phyloP scores from a whole-genome alignment of 2,329 filamentous ascomycete genomes.

The Epicoccum nigrum region DNA sequence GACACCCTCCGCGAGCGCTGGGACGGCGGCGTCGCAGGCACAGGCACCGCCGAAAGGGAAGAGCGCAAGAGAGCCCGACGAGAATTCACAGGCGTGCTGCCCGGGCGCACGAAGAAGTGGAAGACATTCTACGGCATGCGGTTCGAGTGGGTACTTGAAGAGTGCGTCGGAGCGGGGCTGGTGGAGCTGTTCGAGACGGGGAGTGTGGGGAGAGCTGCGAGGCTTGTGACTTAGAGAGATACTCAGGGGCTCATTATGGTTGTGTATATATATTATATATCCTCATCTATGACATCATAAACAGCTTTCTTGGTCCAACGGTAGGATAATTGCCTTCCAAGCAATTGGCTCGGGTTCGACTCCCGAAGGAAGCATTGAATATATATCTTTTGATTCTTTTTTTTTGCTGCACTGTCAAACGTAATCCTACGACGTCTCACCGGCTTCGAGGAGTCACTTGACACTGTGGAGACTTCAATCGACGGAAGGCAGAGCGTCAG shows the following conservation, averaged over 20 bases:
- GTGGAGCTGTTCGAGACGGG: constrained; percentile 78
- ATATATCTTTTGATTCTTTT: no score
- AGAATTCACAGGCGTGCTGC: constrained; percentile 63
- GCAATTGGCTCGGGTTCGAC: constrained; percentile 8
- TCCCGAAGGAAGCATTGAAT: constrained; percentile 8
- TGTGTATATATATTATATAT: not conserved
- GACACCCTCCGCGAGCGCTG: constrained; percentile 69
- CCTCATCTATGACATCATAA: not conserved
- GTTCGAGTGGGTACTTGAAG: constrained; percentile 74
- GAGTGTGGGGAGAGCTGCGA: constrained; percentile 71
- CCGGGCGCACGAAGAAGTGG: constrained; percentile 72
- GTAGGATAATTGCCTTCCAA: constrained; percentile 12
- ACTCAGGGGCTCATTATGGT: no score
- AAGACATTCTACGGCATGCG: constrained; percentile 70
- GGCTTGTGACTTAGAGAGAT: constrained; percentile 19
- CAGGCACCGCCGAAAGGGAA: constrained; percentile 53
- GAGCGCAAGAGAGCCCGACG: constrained; percentile 60
- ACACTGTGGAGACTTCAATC: no score
- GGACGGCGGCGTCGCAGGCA: constrained; percentile 66
- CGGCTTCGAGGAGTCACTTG: no score
- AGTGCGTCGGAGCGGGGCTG: constrained; percentile 72
- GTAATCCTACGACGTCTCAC: no score
- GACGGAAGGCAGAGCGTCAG: no score
- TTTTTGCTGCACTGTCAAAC: no score
- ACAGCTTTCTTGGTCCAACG: constrained; percentile 8